phyloP scores from a whole-genome alignment of 2,329 filamentous ascomycete genomes.

The Beauveria brongniartii region DNA sequence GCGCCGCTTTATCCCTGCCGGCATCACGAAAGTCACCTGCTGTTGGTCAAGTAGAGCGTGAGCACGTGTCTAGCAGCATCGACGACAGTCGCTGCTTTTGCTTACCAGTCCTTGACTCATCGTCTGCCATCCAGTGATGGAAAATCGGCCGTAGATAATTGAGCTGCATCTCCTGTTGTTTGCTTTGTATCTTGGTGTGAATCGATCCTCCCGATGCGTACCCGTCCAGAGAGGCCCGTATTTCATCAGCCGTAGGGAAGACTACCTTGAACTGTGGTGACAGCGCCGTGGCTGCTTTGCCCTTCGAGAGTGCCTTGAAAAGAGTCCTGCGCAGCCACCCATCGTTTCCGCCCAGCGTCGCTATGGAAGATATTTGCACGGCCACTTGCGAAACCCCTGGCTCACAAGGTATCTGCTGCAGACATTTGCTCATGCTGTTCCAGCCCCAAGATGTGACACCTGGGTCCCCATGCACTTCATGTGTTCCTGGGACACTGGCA shows the following conservation, averaged over 20 bases:
- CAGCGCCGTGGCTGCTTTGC: slow-evolving; percentile 18
- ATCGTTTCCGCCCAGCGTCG: slow-evolving; percentile 62
- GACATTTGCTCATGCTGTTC: slow-evolving; percentile 54
- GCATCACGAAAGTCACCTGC: slow-evolving; percentile 31
- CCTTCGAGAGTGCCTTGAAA: slow-evolving; percentile 39
- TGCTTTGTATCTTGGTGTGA: slow-evolving; percentile 67
- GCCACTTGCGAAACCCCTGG: slow-evolving; percentile 40
- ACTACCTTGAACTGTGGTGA: slow-evolving; percentile 58
- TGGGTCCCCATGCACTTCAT: slow-evolving; percentile 39
- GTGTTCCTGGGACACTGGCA: slow-evolving; percentile 68
- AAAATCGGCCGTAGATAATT: slow-evolving; percentile 62
- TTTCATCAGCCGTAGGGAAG: slow-evolving; percentile 74
- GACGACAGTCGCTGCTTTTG: not conserved
- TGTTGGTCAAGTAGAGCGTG: not conserved
- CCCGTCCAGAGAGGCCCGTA: slow-evolving; percentile 67
- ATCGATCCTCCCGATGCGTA: slow-evolving; percentile 73
- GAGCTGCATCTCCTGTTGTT: slow-evolving; percentile 65
- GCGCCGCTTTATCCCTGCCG: slow-evolving; percentile 62
- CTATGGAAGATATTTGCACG: slow-evolving; percentile 71
- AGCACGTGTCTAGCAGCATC: not conserved
- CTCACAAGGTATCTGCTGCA: slow-evolving; percentile 45
- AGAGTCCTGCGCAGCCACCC: slow-evolving; percentile 64
- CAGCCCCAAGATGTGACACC: slow-evolving; percentile 66
- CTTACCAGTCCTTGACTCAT: slow-evolving; percentile 22
- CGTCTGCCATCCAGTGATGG: slow-evolving; percentile 63